Conservation (phyloP, 345 rosid species). For the Hibiscus mutabilis region DNA sequence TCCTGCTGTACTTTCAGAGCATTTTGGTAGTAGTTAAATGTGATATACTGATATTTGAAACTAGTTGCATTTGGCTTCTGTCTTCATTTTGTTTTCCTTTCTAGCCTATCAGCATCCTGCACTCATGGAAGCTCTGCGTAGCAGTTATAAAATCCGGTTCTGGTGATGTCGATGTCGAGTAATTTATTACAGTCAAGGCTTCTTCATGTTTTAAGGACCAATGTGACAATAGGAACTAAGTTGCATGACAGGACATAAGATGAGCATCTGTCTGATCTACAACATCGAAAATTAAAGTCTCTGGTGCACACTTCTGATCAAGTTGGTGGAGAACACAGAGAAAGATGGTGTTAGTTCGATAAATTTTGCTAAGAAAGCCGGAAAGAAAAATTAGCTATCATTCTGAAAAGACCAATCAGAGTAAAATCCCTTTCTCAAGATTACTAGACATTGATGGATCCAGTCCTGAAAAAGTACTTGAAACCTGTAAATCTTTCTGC, state of each 20-base stretch:
- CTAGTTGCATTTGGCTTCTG: not conserved
- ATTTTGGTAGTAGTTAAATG: not conserved
- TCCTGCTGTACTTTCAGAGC: conserved; percentile 7
- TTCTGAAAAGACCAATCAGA: no score
- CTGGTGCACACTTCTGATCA: not conserved
- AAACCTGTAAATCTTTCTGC: not conserved
- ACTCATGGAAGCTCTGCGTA: not conserved
- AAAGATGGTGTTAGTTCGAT: no score
- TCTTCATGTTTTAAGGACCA: not conserved
- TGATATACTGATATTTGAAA: not conserved
- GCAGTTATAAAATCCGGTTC: not conserved
- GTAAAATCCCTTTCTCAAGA: not conserved
- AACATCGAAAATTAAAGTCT: not conserved
- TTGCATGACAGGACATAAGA: not conserved
- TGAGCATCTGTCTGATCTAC: not conserved
- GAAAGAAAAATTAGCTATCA: no score
- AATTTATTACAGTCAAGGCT: not conserved
- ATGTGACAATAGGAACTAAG: not conserved
- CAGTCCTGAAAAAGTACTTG: not conserved
- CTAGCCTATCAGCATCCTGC: not conserved
- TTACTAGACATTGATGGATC: not conserved
- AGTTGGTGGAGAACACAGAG: not conserved
- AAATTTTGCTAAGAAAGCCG: no score
- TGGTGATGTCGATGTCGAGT: not conserved
- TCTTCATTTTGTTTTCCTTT: not conserved